Evolutionary conservation across 2,329 filamentous ascomycete species (phyloP).

Genomic region (Colletotrichum caudatum): DNA sequence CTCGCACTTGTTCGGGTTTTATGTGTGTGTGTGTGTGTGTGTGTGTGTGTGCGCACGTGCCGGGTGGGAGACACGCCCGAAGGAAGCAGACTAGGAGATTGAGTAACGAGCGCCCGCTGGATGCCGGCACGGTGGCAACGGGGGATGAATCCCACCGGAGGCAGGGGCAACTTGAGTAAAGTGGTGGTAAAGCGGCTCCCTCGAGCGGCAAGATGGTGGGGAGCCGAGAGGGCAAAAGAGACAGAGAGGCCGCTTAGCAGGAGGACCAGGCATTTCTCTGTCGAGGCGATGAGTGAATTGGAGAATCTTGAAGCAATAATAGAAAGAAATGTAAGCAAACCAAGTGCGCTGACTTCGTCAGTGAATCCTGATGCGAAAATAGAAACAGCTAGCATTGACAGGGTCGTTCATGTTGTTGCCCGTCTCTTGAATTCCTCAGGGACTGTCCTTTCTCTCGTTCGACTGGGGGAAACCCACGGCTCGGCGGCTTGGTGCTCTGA

Average conservation of each 20-base stretch:
- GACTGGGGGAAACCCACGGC: not conserved
- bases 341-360: not conserved
- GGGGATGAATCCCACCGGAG: not conserved
- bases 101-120: slow-evolving; percentile 30
- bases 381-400: not conserved
- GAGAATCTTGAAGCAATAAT: not conserved
- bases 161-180: slow-evolving; percentile 28
- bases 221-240: slow-evolving; percentile 1
- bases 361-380: not conserved
- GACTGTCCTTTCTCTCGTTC: not conserved
- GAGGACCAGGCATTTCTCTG: not conserved
- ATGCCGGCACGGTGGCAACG: slow-evolving; percentile 18
- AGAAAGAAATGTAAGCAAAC: not conserved
- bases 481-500: slow-evolving; percentile 11
- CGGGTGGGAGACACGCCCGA: slow-evolving; percentile 23
- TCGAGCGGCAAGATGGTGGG: slow-evolving; percentile 5
- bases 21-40: slow-evolving; percentile 17
- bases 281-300: not conserved
- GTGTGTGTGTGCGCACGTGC: not conserved
- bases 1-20: not conserved
- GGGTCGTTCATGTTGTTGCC: slow-evolving; percentile 14
- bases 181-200: slow-evolving; percentile 19
- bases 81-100: slow-evolving; percentile 14
- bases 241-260: not conserved
- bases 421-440: slow-evolving; percentile 10